Evolutionary conservation across 2,329 filamentous ascomycete species (phyloP).

Genomic region (Ceratocystis cacaofunesta): DNA sequence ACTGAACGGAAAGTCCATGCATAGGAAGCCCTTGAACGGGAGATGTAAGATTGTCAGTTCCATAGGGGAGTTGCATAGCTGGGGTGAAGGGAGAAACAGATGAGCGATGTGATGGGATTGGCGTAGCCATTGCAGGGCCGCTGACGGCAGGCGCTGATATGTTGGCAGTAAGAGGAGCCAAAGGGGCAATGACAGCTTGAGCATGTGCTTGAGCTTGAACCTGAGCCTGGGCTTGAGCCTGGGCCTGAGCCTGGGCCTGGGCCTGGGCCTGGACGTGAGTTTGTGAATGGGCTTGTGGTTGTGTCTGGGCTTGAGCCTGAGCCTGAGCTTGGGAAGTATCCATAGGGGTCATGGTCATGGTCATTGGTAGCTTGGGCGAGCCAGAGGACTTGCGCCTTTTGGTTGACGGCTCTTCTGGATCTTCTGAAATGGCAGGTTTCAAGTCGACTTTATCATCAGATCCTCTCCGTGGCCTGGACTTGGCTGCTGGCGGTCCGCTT

Average conservation of each 20-base stretch:
- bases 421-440: conserved; percentile 3
- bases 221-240: neutral
- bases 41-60: conserved; percentile 31
- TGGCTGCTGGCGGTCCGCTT: neutral
- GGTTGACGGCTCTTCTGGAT: conserved; percentile 34
- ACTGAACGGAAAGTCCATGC: conserved; percentile 20
- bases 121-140: conserved; percentile 25
- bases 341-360: conserved; percentile 67
- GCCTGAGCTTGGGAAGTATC: conserved; percentile 37
- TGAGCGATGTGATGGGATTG: conserved; percentile 23
- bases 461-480: neutral
- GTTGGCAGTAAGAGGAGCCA: conserved; percentile 15
- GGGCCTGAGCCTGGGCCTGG: neutral
- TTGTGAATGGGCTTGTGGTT: conserved; percentile 19
- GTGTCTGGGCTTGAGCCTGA: conserved; percentile 18
- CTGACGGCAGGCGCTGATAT: neutral
- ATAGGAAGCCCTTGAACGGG: conserved; percentile 16
- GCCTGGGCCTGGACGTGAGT: conserved; percentile 19
- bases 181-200: conserved; percentile 26
- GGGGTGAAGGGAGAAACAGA: conserved; percentile 41
- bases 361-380: conserved; percentile 54
- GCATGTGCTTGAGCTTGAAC: neutral
- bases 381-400: conserved; percentile 71
- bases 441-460: conserved; percentile 15
- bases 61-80: conserved; percentile 30